Conservation (phyloP, 1,284 basidiomycete species). For the Puccinia polysora region DNA sequence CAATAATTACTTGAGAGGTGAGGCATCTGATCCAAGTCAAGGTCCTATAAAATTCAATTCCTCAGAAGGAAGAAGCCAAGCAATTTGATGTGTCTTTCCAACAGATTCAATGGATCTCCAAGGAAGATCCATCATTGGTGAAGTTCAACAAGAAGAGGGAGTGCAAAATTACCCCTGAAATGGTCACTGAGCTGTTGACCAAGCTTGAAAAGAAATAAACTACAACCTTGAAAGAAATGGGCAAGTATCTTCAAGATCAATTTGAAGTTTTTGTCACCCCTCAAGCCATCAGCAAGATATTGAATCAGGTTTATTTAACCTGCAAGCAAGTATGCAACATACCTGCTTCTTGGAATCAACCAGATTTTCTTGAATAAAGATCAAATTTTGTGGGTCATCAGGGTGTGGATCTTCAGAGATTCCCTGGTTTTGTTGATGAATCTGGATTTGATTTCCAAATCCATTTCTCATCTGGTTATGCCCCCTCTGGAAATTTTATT, state of each 20-base stretch:
- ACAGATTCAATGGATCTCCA: not conserved
- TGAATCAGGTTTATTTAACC: not conserved
- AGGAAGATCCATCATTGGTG: not conserved
- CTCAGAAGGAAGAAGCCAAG: too few species aligned
- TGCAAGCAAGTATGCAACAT: constrained; percentile 4
- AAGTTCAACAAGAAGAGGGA: not conserved
- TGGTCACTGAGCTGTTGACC: not conserved
- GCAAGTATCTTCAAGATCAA: not conserved
- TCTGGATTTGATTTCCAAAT: constrained; percentile 9
- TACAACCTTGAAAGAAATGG: not conserved
- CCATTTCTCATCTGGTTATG: not conserved
- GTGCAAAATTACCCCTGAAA: not conserved
- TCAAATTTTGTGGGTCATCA: constrained; percentile 1
- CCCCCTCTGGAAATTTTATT: not conserved
- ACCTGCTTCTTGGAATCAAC: constrained; percentile 4
- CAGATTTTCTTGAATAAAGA: not conserved
- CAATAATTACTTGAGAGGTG: too few species aligned
- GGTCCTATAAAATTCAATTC: too few species aligned
- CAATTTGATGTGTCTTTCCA: not conserved
- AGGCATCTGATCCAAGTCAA: too few species aligned
- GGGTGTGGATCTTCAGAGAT: not conserved
- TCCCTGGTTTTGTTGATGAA: not conserved
- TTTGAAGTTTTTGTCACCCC: not conserved
- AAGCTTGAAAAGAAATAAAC: not conserved
- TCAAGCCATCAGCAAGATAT: constrained; percentile 14